Conservation (phyloP, 1,284 basidiomycete genomes). For the Heterobasidion irregulare region DNA sequence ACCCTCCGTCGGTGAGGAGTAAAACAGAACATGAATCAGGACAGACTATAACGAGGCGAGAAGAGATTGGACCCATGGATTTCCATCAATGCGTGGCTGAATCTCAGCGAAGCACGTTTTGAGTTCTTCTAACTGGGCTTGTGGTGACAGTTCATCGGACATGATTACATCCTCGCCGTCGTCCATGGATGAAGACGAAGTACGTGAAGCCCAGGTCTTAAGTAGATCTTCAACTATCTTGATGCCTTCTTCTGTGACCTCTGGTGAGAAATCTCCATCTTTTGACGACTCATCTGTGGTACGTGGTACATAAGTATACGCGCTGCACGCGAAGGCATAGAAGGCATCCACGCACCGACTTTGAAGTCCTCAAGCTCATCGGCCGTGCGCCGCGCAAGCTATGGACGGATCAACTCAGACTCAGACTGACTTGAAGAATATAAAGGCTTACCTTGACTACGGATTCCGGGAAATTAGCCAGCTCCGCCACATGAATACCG, state of each 20-base stretch:
- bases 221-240: slow-evolving; percentile 78
- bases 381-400: slow-evolving; percentile 93
- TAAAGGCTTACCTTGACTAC: slow-evolving; percentile 70
- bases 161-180: slow-evolving; percentile 52
- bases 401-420: not conserved
- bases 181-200: slow-evolving; percentile 18
- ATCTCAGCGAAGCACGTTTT: slow-evolving; percentile 61
- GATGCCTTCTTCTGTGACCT: slow-evolving; percentile 73
- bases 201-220: slow-evolving; percentile 54
- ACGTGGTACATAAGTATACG: not conserved
- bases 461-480: slow-evolving; percentile 93
- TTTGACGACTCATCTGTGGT: slow-evolving; percentile 21
- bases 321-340: not conserved
- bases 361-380: slow-evolving; percentile 95
- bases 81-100: slow-evolving; percentile 60
- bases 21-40: too few species aligned
- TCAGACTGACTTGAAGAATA: not conserved
- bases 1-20: not conserved
- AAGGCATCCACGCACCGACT: slow-evolving; percentile 27
- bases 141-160: slow-evolving; percentile 33
- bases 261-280: slow-evolving; percentile 42
- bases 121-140: slow-evolving; percentile 60
- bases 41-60: slow-evolving; percentile 33
- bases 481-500: slow-evolving; percentile 95
- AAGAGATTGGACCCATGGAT: slow-evolving; percentile 69